phyloP scores from a whole-genome alignment of 345 rosid genomes.

The Gossypioides kirkii region DNA sequence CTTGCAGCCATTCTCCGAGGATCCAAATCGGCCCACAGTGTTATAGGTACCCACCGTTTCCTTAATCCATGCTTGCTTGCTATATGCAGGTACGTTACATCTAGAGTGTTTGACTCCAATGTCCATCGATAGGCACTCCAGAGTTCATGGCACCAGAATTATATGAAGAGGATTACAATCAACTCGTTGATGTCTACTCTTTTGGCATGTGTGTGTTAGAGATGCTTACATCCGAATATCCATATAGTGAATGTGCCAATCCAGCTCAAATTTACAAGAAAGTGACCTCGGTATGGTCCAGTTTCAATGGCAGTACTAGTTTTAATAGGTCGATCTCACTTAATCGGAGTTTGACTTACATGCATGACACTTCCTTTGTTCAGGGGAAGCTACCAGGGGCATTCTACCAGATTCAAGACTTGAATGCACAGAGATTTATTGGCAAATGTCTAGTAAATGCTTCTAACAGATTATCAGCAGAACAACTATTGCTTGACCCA shows the following conservation, averaged over 20 bases:
- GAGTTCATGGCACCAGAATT: conserved; percentile 91
- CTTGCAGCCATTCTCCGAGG: conserved; percentile 56
- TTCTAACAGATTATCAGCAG: conserved; percentile 61
- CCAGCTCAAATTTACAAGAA: conserved; percentile 77
- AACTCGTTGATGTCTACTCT: conserved; percentile 78
- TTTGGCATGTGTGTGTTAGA: conserved; percentile 82
- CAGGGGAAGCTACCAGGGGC: conserved; percentile 79
- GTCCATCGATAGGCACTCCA: conserved; percentile 51
- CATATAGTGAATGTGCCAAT: conserved; percentile 69
- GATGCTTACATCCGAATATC: conserved; percentile 79
- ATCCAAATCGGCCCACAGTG: conserved; percentile 50
- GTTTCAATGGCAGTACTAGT: not conserved
- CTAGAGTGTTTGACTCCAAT: not conserved
- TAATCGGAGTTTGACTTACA: conserved; percentile 5
- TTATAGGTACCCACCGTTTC: conserved; percentile 32
- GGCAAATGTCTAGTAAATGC: conserved; percentile 59
- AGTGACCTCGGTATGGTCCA: conserved; percentile 48
- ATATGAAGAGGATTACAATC: conserved; percentile 76
- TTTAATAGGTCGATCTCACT: not conserved
- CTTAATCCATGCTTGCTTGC: not conserved
- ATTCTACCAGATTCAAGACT: conserved; percentile 51
- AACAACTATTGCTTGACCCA: conserved; percentile 57
- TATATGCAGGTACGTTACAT: not conserved
- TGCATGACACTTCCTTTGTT: conserved; percentile 2
- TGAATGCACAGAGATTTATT: conserved; percentile 60